phyloP scores from a whole-genome alignment of 2,329 filamentous ascomycete species.

The Aschersonia sp. region DNA sequence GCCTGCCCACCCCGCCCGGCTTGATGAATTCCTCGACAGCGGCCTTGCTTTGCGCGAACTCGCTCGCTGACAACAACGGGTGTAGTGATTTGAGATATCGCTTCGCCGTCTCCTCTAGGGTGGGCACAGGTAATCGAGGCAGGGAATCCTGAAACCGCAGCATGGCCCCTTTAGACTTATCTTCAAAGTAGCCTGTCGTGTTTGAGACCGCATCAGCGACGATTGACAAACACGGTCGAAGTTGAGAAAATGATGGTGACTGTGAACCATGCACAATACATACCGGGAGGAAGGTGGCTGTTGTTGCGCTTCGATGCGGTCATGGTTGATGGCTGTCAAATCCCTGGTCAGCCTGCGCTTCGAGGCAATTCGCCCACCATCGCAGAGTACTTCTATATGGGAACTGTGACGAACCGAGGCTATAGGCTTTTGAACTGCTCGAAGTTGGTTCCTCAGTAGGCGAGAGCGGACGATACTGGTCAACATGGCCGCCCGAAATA shows the following conservation, averaged over 20 bases:
- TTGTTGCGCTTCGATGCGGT: constrained; percentile 39
- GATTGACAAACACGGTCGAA: no score
- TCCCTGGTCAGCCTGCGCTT: background rate
- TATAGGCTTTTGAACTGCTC: constrained; percentile 13
- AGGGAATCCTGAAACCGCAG: constrained; percentile 79
- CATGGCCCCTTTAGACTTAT: constrained; percentile 66
- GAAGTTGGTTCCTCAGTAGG: constrained; percentile 18
- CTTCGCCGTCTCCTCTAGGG: constrained; percentile 67
- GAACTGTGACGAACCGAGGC: constrained; percentile 1
- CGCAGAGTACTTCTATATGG: background rate
- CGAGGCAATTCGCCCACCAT: background rate
- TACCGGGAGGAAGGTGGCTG: constrained; percentile 42
- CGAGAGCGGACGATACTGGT: constrained; percentile 16
- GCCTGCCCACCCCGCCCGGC: constrained; percentile 69
- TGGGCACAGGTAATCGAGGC: constrained; percentile 63
- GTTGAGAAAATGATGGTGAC: background rate
- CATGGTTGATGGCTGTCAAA: constrained; percentile 21
- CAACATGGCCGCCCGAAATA: constrained; percentile 17
- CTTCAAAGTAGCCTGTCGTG: constrained; percentile 58
- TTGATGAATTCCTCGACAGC: constrained; percentile 80
- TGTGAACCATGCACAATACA: background rate
- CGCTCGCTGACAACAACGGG: constrained; percentile 53
- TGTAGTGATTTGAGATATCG: constrained; percentile 71
- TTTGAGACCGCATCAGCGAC: no score
- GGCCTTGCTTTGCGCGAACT: constrained; percentile 61